Evolutionary conservation across 345 rosid genomes (phyloP), one percentile per base, ranked within the genome.

Genomic region (Aurinia saxatilis): DNA sequence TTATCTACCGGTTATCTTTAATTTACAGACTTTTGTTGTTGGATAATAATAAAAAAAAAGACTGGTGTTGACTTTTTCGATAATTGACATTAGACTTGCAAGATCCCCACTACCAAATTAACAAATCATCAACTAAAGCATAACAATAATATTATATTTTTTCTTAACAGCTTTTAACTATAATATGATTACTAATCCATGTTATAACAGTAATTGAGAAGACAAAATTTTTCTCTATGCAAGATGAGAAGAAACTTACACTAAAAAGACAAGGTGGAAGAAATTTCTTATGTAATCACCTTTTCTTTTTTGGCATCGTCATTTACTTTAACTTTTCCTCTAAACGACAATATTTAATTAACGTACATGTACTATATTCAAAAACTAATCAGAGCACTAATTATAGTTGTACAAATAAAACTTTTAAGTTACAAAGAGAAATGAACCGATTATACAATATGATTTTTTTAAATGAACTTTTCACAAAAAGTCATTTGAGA

Each of bases 81-180:
- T 50, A 15, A 58, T 58, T 59, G 60, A 59, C 72, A 67, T 41
- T 59, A 59, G 73, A 68, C 66, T 60, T 68, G 65, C 67, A 60
- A 60, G 34, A 25, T 16, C 60, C 44, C 73, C 67, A 68, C 73
- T 10, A 25, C 35, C 31, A 42, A 51, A 34, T 42, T 33, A 60
- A 57, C 37, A 30, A 47, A 10, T 14, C 44, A 67, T 29, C 17
- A 66, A 47, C 31, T 13, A 23, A 52, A 19, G 16, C 41, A n/a
- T 41, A 27, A 27, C 2, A 21, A 5, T 18, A 39, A 5, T 51
- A 7, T 16, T 33, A 10, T 51, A 38, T 9, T 2, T 6, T 44
- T 41, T 17, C 5, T 63, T 5, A 37, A 9, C 33, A 45, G 7
- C 40, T 21, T 7, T 4, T 1, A 60, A 11, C 30, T 2, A 27